These are phyloP conservation scores for Sphagnurus paluster DNA, from an alignment of 1,284 basidiomycete species.

Conservation along the genomic window DNA sequence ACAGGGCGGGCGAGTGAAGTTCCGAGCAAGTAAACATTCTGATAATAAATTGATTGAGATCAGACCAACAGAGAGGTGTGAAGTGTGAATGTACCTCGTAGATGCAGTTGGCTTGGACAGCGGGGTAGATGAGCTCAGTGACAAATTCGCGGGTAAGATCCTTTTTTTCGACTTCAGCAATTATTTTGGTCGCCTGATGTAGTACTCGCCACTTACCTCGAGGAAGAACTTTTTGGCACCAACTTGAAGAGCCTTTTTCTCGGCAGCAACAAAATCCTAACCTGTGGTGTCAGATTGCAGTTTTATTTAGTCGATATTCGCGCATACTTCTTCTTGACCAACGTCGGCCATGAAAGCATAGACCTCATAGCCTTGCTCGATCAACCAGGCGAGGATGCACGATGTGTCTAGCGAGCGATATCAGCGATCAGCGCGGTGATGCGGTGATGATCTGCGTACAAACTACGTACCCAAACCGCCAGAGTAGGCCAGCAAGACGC, in stretches of 20 bases:
- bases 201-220: constrained; percentile 49
- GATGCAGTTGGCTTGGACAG: constrained; percentile 98
- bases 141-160: constrained; percentile 96
- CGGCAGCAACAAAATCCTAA: constrained; percentile 93
- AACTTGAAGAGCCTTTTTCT: constrained; percentile 87
- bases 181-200: neutral
- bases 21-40: constrained; percentile 97
- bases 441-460: constrained; percentile 6
- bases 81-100: constrained; percentile 68
- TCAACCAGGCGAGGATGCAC: constrained; percentile 96
- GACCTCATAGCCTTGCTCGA: constrained; percentile 97
- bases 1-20: constrained; percentile 98
- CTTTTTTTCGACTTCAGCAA: constrained; percentile 37
- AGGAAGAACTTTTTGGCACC: constrained; percentile 97
- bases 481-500: constrained; percentile 94
- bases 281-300: constrained; percentile 6
- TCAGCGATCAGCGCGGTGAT: constrained; percentile 8
- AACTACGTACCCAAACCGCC: constrained; percentile 86
- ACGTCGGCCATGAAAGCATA: constrained; percentile 99
- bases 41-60: constrained; percentile 6
- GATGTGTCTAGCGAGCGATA: constrained; percentile 73
- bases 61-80: neutral
- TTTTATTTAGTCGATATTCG: neutral
- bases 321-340: constrained; percentile 89
- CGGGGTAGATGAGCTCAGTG: constrained; percentile 96